A percentile compares a stretch with the other conserved stretches of the same genome.
Evolutionary conservation across 805 yeast genomes (phyloP).

Genomic region (Yarrowia hollandica): DNA sequence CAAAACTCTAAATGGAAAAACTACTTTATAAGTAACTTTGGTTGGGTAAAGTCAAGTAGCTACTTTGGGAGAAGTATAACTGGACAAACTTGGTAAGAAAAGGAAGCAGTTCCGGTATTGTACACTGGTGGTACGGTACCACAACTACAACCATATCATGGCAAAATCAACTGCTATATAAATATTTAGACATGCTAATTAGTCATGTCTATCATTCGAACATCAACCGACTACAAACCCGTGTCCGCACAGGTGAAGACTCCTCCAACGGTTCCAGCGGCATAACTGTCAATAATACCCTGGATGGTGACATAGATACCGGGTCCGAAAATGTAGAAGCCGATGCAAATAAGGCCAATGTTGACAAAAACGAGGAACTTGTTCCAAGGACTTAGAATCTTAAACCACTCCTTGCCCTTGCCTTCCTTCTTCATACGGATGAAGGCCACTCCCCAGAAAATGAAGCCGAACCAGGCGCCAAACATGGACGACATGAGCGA

Average conservation of each 20-base stretch:
- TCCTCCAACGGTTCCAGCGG: slow-evolving; percentile 51
- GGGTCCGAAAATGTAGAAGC: slow-evolving; percentile 59
- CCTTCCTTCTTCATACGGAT: slow-evolving; percentile 48
- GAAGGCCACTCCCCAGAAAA: slow-evolving; percentile 61
- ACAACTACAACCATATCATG: too few species aligned
- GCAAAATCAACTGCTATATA: too few species aligned
- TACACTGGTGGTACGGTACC: too few species aligned
- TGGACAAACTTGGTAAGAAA: too few species aligned
- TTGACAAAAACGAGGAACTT: slow-evolving; percentile 46
- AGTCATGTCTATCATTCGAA: too few species aligned
- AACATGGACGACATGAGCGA: slow-evolving; percentile 61
- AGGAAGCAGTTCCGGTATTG: too few species aligned
- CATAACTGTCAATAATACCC: slow-evolving; percentile 54
- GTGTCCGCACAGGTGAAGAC: slow-evolving; percentile 55
- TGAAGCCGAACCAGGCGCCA: slow-evolving; percentile 67
- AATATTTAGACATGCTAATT: neutral
- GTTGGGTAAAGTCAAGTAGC: too few species aligned
- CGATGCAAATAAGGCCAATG: slow-evolving; percentile 47
- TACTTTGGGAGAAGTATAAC: too few species aligned
- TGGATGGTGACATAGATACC: slow-evolving; percentile 58
- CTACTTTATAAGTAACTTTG: too few species aligned
- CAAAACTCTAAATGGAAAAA: too few species aligned
- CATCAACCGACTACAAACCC: slow-evolving; percentile 35
- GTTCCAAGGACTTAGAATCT: slow-evolving; percentile 38
- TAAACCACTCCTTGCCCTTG: slow-evolving; percentile 39